Conservation (phyloP, 495 filamentous ascomycete species). For the Aspergillus campestris region DNA sequence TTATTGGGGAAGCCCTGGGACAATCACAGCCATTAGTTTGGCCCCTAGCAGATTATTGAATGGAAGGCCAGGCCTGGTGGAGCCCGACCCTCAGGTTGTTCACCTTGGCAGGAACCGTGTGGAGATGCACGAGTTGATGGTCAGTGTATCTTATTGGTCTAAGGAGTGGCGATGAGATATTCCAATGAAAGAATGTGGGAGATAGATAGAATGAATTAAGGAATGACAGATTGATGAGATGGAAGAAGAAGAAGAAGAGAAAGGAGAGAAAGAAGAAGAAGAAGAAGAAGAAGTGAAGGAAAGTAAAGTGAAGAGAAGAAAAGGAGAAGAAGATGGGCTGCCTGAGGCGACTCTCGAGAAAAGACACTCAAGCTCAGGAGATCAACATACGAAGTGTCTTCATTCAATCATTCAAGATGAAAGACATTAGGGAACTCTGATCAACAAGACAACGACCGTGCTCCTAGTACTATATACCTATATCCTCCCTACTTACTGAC, state of each 20-base stretch:
- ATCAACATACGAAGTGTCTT: no score
- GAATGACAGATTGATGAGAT: conserved; percentile 3
- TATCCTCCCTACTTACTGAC: no score
- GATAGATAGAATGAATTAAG: conserved; percentile 5
- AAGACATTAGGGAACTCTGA: no score
- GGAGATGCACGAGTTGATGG: conserved; percentile 6
- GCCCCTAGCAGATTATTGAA: conserved; percentile 7
- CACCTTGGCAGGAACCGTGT: conserved; percentile 21
- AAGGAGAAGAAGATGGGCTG: no score
- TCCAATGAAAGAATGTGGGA: conserved; percentile 10
- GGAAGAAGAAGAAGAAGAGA: conserved; percentile 1
- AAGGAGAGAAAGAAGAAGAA: neutral
- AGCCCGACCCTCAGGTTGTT: conserved; percentile 11
- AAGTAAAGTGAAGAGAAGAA: neutral
- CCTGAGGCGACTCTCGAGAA: no score
- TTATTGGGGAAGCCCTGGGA: neutral
- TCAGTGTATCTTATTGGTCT: no score
- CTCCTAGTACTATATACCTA: no score
- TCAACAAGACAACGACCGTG: no score
- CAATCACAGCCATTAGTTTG: conserved; percentile 2
- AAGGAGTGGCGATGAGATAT: no score
- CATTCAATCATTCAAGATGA: no score
- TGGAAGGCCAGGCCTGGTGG: conserved; percentile 13
- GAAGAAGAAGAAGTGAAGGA: neutral
- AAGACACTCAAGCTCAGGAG: no score